Conservation (phyloP, 176 grass and related monocot genomes). For the Pharus latifolius region DNA sequence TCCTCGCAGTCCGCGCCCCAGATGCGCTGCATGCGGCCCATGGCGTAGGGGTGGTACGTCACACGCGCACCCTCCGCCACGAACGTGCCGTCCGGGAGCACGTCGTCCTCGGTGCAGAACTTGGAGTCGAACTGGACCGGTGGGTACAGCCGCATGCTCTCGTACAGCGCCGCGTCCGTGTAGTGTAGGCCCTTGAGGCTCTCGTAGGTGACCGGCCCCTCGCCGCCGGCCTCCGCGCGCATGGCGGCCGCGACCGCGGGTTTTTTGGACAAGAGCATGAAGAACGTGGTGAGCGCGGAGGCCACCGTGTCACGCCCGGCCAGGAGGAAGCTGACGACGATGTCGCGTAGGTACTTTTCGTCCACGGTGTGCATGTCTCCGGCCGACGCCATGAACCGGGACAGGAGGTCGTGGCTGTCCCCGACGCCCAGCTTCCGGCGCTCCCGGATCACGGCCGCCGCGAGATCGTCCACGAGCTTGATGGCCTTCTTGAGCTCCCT, state of each 20-base stretch:
- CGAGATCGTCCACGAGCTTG: slow-evolving; percentile 33
- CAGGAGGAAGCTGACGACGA: slow-evolving; percentile 76
- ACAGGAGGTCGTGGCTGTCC: slow-evolving; percentile 55
- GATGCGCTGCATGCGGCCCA: slow-evolving; percentile 58
- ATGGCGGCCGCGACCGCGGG: slow-evolving; percentile 19
- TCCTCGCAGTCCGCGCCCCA: slow-evolving; percentile 57
- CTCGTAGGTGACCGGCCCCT: not conserved
- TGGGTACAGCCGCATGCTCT: slow-evolving; percentile 67
- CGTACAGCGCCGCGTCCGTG: slow-evolving; percentile 47
- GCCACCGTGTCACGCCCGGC: slow-evolving; percentile 70
- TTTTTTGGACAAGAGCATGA: slow-evolving; percentile 60
- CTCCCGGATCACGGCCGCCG: slow-evolving; percentile 45
- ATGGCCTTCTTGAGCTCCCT: slow-evolving; percentile 47
- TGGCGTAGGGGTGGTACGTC: slow-evolving; percentile 72
- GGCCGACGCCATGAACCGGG: slow-evolving; percentile 52
- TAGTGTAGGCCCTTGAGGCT: slow-evolving; percentile 35
- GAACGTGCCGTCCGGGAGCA: slow-evolving; percentile 69
- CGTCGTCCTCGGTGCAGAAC: slow-evolving; percentile 44
- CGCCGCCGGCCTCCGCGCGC: slow-evolving; percentile 28
- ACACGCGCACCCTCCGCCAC: slow-evolving; percentile 28
- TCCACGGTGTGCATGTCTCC: not conserved
- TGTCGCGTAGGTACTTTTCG: slow-evolving; percentile 77
- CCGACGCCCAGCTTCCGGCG: slow-evolving; percentile 41
- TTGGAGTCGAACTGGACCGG: slow-evolving; percentile 89
- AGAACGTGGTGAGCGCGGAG: slow-evolving; percentile 58